phyloP scores from a whole-genome alignment of 192 early-diverging fungal genomes.

The Coemansia sp. region DNA sequence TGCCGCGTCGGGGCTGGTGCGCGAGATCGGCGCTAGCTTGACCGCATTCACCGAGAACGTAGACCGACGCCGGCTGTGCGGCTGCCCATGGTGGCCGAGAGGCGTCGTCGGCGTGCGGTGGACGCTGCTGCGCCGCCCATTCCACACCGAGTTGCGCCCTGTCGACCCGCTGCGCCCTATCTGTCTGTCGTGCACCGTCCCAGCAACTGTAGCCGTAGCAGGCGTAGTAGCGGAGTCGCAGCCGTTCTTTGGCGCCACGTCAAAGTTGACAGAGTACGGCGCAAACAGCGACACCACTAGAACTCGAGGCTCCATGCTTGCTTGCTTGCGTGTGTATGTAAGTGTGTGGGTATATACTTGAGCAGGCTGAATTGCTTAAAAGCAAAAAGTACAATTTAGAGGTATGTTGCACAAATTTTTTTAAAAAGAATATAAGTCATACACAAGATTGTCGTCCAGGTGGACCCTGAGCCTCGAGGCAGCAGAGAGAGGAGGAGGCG shows the following conservation, averaged over 20 bases:
- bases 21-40: constrained; percentile 50
- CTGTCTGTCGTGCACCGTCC: constrained; percentile 22
- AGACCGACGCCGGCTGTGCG: constrained; percentile 50
- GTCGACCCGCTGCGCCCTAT: constrained; percentile 34
- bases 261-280: constrained; percentile 71
- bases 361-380: not conserved
- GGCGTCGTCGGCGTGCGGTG: constrained; percentile 50
- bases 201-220: constrained; percentile 7
- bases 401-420: not conserved
- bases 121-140: constrained; percentile 53
- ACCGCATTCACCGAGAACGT: constrained; percentile 43
- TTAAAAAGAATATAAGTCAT: not conserved
- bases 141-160: constrained; percentile 44
- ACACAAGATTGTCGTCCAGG: not conserved
- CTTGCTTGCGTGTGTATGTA: not conserved
- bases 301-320: constrained; percentile 55
- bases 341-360: not conserved
- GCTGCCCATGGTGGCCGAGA: constrained; percentile 47
- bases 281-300: constrained; percentile 74
- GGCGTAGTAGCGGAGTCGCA: constrained; percentile 9
- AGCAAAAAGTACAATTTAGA: not conserved
- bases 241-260: constrained; percentile 15
- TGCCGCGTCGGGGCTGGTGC: constrained; percentile 20
- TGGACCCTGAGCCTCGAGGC: not conserved
- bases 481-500: not conserved